A percentile compares a stretch with the other conserved stretches of the same genome.
Conservation (phyloP, 805 yeast genomes). For the Cyberlindnera xylosilytica region DNA sequence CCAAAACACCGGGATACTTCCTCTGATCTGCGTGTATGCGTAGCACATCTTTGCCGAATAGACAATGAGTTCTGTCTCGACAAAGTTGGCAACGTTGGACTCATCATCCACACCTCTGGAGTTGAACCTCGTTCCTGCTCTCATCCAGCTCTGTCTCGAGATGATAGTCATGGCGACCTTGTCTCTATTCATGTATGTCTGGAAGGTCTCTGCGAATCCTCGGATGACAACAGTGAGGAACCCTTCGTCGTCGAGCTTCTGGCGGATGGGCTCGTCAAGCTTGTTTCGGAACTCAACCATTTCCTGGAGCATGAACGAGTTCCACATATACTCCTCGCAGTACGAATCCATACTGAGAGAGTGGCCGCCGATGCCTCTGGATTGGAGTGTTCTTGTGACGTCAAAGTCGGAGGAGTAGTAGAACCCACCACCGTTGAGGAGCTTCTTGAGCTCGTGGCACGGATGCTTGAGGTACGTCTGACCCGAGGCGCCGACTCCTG, state of each 20-base stretch:
- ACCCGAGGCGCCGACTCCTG: conserved; percentile 14
- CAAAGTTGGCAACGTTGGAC: conserved; percentile 93
- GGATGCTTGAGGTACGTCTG: conserved; percentile 46
- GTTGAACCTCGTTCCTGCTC: conserved; percentile 96
- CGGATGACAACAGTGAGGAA: conserved; percentile 89
- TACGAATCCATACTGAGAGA: conserved; percentile 48
- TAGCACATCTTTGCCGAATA: conserved; percentile 53
- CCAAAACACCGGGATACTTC: conserved; percentile 96
- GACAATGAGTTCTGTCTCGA: conserved; percentile 84
- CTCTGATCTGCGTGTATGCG: conserved; percentile 88
- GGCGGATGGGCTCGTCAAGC: conserved; percentile 57
- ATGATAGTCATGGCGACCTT: conserved; percentile 65
- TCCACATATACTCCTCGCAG: conserved; percentile 95
- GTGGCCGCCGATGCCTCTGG: conserved; percentile 49
- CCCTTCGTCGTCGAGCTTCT: conserved; percentile 66
- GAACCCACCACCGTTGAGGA: conserved; percentile 84
- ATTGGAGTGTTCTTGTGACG: conserved; percentile 80
- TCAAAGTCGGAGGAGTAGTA: conserved; percentile 92
- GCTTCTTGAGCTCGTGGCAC: conserved; percentile 72
- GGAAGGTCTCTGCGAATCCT: conserved; percentile 86
- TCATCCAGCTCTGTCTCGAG: conserved; percentile 92
- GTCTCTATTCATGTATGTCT: conserved; percentile 35
- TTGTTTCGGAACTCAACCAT: conserved; percentile 63
- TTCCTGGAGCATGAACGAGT: conserved; percentile 69
- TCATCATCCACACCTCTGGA: conserved; percentile 96